phyloP scores from a whole-genome alignment of 495 filamentous ascomycete genomes.

The Aspergillus baeticus region DNA sequence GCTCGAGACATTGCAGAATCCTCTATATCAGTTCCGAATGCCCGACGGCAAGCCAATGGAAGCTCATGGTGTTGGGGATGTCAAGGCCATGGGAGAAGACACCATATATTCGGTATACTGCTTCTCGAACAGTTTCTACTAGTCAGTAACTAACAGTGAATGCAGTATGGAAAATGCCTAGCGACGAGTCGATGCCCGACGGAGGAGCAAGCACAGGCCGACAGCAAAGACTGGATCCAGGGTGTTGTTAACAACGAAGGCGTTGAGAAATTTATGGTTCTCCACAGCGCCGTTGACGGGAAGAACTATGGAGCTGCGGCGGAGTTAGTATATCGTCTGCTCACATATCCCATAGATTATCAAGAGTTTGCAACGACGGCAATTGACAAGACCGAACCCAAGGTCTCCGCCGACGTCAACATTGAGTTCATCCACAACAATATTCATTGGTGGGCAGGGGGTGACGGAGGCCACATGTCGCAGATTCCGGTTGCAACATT shows the following conservation, averaged over 20 bases:
- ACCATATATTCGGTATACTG: neutral
- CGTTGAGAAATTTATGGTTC: neutral
- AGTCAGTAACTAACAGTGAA: neutral
- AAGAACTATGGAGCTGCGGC: constrained; percentile 2
- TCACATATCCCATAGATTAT: neutral
- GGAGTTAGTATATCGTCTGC: neutral
- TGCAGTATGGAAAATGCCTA: neutral
- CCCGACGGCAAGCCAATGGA: neutral
- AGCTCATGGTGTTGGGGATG: neutral
- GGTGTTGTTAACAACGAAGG: neutral
- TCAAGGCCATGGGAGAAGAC: neutral
- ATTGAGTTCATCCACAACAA: constrained; percentile 1
- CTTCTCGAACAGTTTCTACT: neutral
- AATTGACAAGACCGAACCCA: neutral
- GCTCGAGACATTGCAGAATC: neutral
- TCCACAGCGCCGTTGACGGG: neutral
- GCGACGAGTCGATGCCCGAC: neutral
- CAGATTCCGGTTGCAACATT: neutral
- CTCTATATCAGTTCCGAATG: constrained; percentile 1
- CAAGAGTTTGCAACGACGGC: neutral
- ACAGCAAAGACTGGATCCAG: neutral
- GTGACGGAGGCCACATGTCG: neutral
- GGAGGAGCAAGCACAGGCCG: neutral
- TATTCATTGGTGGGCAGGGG: neutral
- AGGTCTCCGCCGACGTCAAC: neutral